Conservation (phyloP, 2,329 filamentous ascomycete species). For the Ophiostoma perfectum region DNA sequence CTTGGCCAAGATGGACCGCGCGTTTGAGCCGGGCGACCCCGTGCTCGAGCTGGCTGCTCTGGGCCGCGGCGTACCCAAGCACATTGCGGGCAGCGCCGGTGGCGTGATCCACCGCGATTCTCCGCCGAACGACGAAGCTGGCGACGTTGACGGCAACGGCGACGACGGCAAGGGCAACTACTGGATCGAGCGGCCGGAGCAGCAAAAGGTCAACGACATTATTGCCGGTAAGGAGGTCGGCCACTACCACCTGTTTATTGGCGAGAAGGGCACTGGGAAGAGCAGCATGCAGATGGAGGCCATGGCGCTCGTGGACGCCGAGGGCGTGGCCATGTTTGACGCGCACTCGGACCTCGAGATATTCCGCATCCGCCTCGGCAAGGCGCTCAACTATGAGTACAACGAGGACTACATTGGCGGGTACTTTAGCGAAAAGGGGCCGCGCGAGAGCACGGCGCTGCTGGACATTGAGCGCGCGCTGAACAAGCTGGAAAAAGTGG, state of each 20-base stretch:
- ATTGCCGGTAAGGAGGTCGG: conserved; percentile 66
- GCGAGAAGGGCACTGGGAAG: conserved; percentile 95
- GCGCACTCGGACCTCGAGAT: conserved; percentile 93
- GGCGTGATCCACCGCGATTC: conserved; percentile 14
- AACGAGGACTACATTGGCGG: conserved; percentile 97
- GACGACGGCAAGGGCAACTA: conserved; percentile 42
- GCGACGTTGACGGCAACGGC: conserved; percentile 25
- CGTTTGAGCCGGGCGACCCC: conserved; percentile 87
- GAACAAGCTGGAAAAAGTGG: conserved; percentile 97
- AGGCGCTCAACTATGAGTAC: conserved; percentile 91
- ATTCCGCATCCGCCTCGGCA: conserved; percentile 85
- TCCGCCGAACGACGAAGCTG: conserved; percentile 33
- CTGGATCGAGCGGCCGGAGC: conserved; percentile 83
- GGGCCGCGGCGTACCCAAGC: conserved; percentile 48
- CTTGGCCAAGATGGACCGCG: conserved; percentile 84
- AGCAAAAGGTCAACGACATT: conserved; percentile 74
- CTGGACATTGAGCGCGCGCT: conserved; percentile 94
- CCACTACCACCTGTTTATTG: conserved; percentile 86
- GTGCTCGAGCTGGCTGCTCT: conserved; percentile 73
- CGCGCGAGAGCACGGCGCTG: conserved; percentile 83
- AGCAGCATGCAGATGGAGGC: conserved; percentile 92
- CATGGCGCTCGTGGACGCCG: conserved; percentile 87
- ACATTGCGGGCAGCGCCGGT: conserved; percentile 27
- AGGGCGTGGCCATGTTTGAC: conserved; percentile 91
- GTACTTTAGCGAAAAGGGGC: conserved; percentile 89